Base-by-base conservation (phyloP, 2,329 filamentous ascomycete species). In the Dactylellina leptospora region DNA sequence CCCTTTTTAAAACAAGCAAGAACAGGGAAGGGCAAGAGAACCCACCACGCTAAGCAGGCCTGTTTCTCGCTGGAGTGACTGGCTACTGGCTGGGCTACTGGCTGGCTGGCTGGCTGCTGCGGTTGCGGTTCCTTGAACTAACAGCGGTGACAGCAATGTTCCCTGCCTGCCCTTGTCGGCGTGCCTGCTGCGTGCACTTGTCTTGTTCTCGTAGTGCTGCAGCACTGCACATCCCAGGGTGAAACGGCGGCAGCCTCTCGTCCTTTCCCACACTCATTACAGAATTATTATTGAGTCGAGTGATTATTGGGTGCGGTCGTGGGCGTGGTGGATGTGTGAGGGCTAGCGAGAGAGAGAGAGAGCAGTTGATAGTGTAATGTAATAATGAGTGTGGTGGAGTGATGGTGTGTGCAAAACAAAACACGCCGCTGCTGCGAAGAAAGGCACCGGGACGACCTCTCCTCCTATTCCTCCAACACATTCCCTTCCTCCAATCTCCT, bases 1-100 rank as follows among this genome's bases (percentile, higher is more conserved):
- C 59, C 68, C 68, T 64, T 72, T 71, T 72, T 64, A 63, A 72
- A 63, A 72, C 68, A 72, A 53, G 68, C 68, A 72, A 72, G 68
- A 72, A 72, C 68, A 72, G 68, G 68, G 68, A 71, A 71, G 33
- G 53, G 66, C 33, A 53, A 54, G 60, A 64, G 51, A 66, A 40
- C 61, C 61, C 51, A 53, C 51, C 59, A 59, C 60, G 68, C 68
- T 64, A 72, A 72, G 66, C 59, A 72, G 59, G 68, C 59, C 53
- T 56, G 42, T 60, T 25, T 16, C 56, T 61, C 13, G 56, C 42
- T 61, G 33, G 51, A 11, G 28, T 33, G 5, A 6, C 11, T 33
- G 5, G 5, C 11, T 33, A 6, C 28, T 33, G 5, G 28, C 28
- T 33, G 28, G 36, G 36, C 36, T 40, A 40, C 53, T 9, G 53